Evolutionary conservation across 2,329 filamentous ascomycete genomes (phyloP).

Genomic region (Pyricularia grisea): DNA sequence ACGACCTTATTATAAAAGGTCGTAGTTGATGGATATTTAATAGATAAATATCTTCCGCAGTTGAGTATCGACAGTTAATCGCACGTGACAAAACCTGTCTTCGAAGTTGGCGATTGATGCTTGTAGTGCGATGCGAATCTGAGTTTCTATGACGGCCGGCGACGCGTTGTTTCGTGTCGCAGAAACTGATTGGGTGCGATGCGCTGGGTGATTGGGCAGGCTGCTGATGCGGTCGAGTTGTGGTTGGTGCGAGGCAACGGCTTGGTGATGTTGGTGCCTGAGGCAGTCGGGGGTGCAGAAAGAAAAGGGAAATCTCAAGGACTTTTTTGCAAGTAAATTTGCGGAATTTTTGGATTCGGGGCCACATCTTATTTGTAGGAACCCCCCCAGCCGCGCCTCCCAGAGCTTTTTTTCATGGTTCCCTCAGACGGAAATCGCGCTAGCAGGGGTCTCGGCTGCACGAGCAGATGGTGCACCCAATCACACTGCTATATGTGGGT

Average conservation of each 20-base stretch:
- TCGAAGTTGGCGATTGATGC: background rate
- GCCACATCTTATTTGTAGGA: slow-evolving; percentile 34
- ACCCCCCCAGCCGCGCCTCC: slow-evolving; percentile 15
- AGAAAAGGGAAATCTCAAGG: slow-evolving; percentile 18
- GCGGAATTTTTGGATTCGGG: slow-evolving; percentile 28
- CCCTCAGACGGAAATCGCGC: slow-evolving; percentile 7
- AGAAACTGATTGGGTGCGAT: slow-evolving; percentile 1
- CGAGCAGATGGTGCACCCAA: slow-evolving; percentile 8
- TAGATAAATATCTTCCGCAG: background rate
- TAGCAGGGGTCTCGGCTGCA: slow-evolving; percentile 11
- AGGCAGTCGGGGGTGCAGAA: slow-evolving; percentile 5
- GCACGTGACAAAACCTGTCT: background rate
- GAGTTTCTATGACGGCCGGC: background rate
- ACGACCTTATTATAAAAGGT: background rate
- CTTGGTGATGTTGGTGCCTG: slow-evolving; percentile 9
- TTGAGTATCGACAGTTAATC: background rate
- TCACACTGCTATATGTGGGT: slow-evolving; percentile 3
- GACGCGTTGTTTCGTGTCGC: slow-evolving; percentile 4
- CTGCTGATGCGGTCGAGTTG: background rate
- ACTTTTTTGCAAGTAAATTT: slow-evolving; percentile 19
- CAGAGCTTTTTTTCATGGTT: slow-evolving; percentile 11
- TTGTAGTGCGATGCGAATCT: background rate
- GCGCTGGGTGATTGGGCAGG: background rate
- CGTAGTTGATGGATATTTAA: background rate
- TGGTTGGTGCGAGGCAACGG: slow-evolving; percentile 1